Evolutionary conservation across 2,329 filamentous ascomycete genomes (phyloP).

Genomic region (Nemania serpens): DNA sequence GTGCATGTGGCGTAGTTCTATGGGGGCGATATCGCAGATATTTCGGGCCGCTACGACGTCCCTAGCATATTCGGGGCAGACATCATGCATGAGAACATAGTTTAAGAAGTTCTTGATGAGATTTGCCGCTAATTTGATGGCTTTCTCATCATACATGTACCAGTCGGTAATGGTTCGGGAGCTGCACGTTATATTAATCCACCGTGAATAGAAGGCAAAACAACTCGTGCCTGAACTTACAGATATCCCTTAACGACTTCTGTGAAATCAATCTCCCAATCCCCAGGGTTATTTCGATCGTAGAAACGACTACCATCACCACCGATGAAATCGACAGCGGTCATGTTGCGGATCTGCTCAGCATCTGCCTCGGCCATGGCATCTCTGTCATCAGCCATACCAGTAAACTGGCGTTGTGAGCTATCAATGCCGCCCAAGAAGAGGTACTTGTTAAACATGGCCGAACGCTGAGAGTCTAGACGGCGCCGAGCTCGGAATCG

Average conservation of each 20-base stretch:
- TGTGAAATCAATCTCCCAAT: constrained; percentile 81
- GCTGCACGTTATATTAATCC: constrained; percentile 41
- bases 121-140: constrained; percentile 64
- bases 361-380: constrained; percentile 62
- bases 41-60: constrained; percentile 69
- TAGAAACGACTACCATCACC: constrained; percentile 55
- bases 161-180: constrained; percentile 61
- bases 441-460: constrained; percentile 80
- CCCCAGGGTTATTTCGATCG: constrained; percentile 51
- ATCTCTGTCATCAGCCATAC: constrained; percentile 57
- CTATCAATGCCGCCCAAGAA: constrained; percentile 79
- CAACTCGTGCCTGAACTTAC: constrained; percentile 51
- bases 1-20: constrained; percentile 67
- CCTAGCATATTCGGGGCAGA: constrained; percentile 77
- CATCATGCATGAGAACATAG: constrained; percentile 82
- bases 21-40: constrained; percentile 68
- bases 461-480: constrained; percentile 64
- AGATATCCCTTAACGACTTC: constrained; percentile 79
- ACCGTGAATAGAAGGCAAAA: not conserved
- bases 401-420: constrained; percentile 59
- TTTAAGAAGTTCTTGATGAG: constrained; percentile 86
- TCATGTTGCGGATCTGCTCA: constrained; percentile 66
- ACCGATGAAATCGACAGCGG: constrained; percentile 64
- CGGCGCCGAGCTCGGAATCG: constrained; percentile 79
- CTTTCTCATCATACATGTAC: constrained; percentile 58